These are phyloP conservation scores for Pezicula neosporulosa DNA, from an alignment of 2,329 filamentous ascomycete species.

Conservation along the genomic window DNA sequence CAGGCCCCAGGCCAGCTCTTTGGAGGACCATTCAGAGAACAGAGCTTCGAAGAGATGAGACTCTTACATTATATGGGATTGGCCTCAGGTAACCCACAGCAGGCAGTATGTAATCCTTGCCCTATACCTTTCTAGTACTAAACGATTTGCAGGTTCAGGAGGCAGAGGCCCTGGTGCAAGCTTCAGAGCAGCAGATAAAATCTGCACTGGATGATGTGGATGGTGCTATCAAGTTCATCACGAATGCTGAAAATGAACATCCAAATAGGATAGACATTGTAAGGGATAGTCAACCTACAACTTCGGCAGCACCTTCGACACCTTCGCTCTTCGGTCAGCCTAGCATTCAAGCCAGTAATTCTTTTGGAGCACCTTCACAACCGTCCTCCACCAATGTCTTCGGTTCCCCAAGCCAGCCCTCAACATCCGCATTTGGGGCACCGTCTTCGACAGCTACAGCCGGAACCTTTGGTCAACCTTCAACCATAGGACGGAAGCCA, in stretches of 20 bases:
- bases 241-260: conserved; percentile 63
- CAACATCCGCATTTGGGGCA: conserved; percentile 13
- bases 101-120: conserved; percentile 29
- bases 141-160: conserved; percentile 48
- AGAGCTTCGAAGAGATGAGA: conserved; percentile 85
- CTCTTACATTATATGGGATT: conserved; percentile 70
- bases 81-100: conserved; percentile 55
- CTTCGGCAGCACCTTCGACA: conserved; percentile 5
- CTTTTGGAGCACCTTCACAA: conserved; percentile 6
- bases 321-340: conserved; percentile 9
- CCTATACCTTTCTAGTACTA: background rate
- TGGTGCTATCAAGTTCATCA: conserved; percentile 68
- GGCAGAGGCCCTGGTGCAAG: conserved; percentile 57
- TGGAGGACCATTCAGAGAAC: conserved; percentile 73
- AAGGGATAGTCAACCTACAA: conserved; percentile 40
- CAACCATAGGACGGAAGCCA: conserved; percentile 32
- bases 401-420: conserved; percentile 20
- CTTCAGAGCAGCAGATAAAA: conserved; percentile 69
- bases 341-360: background rate
- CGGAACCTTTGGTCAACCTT: conserved; percentile 32
- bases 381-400: conserved; percentile 2
- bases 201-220: conserved; percentile 65
- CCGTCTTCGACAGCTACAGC: conserved; percentile 14
- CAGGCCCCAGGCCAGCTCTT: conserved; percentile 81
- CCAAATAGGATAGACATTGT: conserved; percentile 70